Percentiles rank a stretch among this genome's conserved stretches.
These are phyloP conservation scores for Clausena lansium DNA, from an alignment of 345 rosid species.

Conservation along the genomic window DNA sequence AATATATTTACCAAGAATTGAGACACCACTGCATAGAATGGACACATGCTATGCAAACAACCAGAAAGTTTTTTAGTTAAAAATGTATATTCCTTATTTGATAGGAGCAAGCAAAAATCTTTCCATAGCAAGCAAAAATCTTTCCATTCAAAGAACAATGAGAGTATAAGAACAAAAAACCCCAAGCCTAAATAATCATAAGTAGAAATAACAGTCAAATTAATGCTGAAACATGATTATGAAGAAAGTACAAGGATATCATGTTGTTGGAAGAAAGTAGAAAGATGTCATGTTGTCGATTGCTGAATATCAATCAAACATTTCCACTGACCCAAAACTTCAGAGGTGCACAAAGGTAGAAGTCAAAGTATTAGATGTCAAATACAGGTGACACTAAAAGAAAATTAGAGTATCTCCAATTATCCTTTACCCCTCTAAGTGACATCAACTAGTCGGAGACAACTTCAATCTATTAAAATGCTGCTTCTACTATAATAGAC, in stretches of 20 bases:
- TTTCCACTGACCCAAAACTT: background rate
- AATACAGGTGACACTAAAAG: background rate
- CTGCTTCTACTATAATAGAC: background rate
- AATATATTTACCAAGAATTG: background rate
- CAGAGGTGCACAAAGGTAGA: background rate
- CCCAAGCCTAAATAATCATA: background rate
- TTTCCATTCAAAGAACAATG: background rate
- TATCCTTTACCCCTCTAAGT: background rate
- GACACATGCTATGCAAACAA: background rate
- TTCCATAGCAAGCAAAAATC: background rate
- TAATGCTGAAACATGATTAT: background rate
- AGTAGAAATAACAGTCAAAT: background rate
- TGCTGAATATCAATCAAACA: background rate
- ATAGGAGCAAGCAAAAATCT: background rate
- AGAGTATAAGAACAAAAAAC: background rate
- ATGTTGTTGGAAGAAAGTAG: background rate
- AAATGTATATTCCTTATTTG: background rate
- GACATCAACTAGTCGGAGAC: background rate
- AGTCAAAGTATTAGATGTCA: background rate
- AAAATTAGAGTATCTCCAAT: background rate
- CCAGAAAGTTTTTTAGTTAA: background rate
- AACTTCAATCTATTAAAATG: background rate
- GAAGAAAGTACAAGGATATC: background rate
- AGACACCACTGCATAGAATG: background rate
- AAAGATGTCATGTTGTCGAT: background rate